Conservation (phyloP, 768 basidiomycete genomes). For the Mycena capillaripes region DNA sequence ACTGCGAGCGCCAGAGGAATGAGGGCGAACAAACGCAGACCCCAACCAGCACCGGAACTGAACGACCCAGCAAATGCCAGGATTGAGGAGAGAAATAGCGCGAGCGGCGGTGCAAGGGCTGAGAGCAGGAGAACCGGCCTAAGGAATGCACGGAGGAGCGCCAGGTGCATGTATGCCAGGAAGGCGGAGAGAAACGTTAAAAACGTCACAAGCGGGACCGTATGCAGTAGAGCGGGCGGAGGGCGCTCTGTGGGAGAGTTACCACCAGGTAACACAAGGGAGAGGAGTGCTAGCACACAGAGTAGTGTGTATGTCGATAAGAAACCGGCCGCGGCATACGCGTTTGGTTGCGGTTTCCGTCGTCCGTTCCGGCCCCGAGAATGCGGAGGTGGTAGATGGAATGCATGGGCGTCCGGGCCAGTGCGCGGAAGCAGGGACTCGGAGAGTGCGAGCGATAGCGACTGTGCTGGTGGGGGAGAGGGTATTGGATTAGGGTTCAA, state of each 20-base stretch:
- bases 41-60: slow-evolving; percentile 40
- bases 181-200: slow-evolving; percentile 79
- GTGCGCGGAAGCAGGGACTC: slow-evolving; percentile 80
- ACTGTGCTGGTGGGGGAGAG: slow-evolving; percentile 63
- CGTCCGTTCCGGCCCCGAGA: slow-evolving; percentile 48
- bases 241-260: slow-evolving; percentile 54
- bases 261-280: slow-evolving; percentile 73
- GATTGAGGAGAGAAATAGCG: slow-evolving; percentile 79
- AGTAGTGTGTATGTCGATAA: slow-evolving; percentile 73
- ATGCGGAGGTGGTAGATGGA: slow-evolving; percentile 76
- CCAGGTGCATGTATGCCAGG: slow-evolving; percentile 81
- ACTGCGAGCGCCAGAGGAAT: slow-evolving; percentile 79
- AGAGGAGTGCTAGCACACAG: slow-evolving; percentile 73
- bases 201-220: slow-evolving; percentile 82
- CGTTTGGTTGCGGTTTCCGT: slow-evolving; percentile 79
- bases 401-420: slow-evolving; percentile 53
- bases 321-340: slow-evolving; percentile 77
- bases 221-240: slow-evolving; percentile 76
- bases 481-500: slow-evolving; percentile 40
- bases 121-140: slow-evolving; percentile 87
- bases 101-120: slow-evolving; percentile 80
- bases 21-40: slow-evolving; percentile 84
- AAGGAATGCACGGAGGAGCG: slow-evolving; percentile 84
- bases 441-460: slow-evolving; percentile 72
- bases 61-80: slow-evolving; percentile 80